These are phyloP conservation scores for Fonsecaea monophora DNA, from an alignment of 2,329 filamentous ascomycete genomes.

Conservation along the genomic window DNA sequence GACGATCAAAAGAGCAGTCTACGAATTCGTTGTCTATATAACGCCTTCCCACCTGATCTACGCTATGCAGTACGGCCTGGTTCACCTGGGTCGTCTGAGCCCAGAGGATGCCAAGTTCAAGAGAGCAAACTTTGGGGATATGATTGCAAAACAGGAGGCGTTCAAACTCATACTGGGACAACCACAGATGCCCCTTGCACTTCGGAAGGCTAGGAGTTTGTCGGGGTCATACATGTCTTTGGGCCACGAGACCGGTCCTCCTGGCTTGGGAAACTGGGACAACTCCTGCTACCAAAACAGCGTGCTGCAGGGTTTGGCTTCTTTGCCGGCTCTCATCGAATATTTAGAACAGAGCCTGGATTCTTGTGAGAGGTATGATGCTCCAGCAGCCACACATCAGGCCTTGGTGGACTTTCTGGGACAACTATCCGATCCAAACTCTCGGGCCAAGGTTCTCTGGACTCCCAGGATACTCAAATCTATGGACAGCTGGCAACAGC, in stretches of 20 bases:
- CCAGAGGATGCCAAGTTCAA: constrained; percentile 43
- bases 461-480: constrained; percentile 81
- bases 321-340: constrained; percentile 71
- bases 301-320: constrained; percentile 82
- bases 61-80: constrained; percentile 59
- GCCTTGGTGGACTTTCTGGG: constrained; percentile 71
- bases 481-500: constrained; percentile 94
- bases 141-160: constrained; percentile 66
- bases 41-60: constrained; percentile 50
- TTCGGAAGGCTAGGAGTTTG: constrained; percentile 61
- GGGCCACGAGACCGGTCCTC: constrained; percentile 46
- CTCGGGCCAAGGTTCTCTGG: constrained; percentile 67
- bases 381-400: constrained; percentile 53
- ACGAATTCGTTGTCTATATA: constrained; percentile 50
- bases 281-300: constrained; percentile 99
- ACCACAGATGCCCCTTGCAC: constrained; percentile 65
- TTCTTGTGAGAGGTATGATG: constrained; percentile 38
- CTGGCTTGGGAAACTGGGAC: constrained; percentile 85
- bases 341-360: constrained; percentile 48
- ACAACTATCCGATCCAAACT: constrained; percentile 67
- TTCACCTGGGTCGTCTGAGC: constrained; percentile 50
- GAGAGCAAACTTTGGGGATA: constrained; percentile 45
- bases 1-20: constrained; percentile 42
- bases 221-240: constrained; percentile 56
- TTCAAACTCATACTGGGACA: constrained; percentile 69